Evolutionary conservation across 257 asterid species (phyloP), one percentile per base, ranked within the genome.

Genomic region (Craterostigma plantagineum): DNA sequence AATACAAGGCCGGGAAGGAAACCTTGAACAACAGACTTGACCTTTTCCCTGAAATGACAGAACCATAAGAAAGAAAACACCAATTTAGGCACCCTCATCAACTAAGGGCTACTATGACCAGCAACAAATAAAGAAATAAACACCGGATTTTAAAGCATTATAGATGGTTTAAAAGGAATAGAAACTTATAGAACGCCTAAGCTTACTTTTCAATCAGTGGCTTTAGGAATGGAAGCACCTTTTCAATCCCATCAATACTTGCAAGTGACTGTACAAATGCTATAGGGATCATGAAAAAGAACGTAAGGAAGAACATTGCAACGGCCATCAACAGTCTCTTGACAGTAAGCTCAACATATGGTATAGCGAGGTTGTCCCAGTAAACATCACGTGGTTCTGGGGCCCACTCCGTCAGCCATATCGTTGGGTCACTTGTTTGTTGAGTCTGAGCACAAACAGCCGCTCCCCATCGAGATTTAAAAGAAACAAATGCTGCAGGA

Each of bases 401-500:
- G 15, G 98, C 93, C 94, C 98, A 90, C 46, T 83, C 92, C 11
- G 94, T 76, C 48, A 90, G 67, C 98, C 98, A 90, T 55, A 74
- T 52, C 8, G 92, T 83, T 23, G 98, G 91, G 58, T 90, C 83
- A 47, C 86, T 79, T 7, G 93, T 38, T 59, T 72, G 95, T 54
- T 83, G 95, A 34, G 98, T 90, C 60, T 90, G 98, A 14, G 95
- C 91, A 42, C 98, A 83, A 45, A 90, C 87, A 18, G 94, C 95
- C 11, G 98, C 92, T 52, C 84, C 98, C 95, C 95, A 90, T 46
- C 98, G 68, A 11, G 81, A 66, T 55, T 65, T 72, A 54, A 90
- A 90, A 4, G 98, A 90, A 39, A 90, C 98, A 55, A 90, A 90
- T 50, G 98, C 94, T 10, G 94, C 95, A n/a, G 98, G 95, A 42